Evolutionary conservation across 495 filamentous ascomycete species (phyloP).

Genomic region (Podospora didyma): DNA sequence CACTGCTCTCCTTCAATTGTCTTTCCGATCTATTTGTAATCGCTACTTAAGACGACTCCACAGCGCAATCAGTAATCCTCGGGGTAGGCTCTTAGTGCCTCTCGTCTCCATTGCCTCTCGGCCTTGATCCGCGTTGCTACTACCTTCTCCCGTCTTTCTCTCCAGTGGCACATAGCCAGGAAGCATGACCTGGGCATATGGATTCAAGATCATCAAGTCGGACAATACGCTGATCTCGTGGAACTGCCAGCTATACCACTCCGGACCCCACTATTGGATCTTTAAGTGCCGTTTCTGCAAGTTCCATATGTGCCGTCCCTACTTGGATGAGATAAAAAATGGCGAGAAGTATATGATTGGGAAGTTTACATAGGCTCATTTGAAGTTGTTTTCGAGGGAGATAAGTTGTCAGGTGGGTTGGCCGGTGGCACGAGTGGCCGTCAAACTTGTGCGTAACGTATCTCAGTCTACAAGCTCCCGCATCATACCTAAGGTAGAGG

Average conservation of each 20-base stretch:
- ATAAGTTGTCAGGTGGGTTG: not conserved
- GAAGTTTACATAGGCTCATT: not conserved
- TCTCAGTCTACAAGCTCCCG: not conserved
- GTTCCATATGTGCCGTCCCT: slow-evolving; percentile 66
- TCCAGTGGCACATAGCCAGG: too few relatives aligned
- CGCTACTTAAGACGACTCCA: too few relatives aligned
- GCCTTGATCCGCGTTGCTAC: too few relatives aligned
- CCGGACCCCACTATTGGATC: slow-evolving; percentile 76
- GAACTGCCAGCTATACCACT: slow-evolving; percentile 72
- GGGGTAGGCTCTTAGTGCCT: too few relatives aligned
- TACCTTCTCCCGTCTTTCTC: too few relatives aligned
- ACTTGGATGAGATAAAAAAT: slow-evolving; percentile 20
- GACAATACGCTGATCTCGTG: slow-evolving; percentile 70
- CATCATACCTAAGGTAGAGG: not conserved
- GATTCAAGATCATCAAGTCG: slow-evolving; percentile 71
- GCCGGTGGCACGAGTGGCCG: not conserved
- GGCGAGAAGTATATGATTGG: not conserved
- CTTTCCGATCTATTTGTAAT: too few relatives aligned
- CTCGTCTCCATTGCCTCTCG: too few relatives aligned
- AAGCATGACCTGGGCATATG: not conserved
- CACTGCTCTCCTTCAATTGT: too few relatives aligned
- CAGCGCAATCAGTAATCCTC: too few relatives aligned
- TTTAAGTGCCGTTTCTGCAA: slow-evolving; percentile 76
- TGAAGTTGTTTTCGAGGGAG: not conserved
- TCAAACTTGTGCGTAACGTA: not conserved